These are phyloP conservation scores for Cryphonectria nitschkei DNA, from an alignment of 2,329 filamentous ascomycete species.

Conservation along the genomic window DNA sequence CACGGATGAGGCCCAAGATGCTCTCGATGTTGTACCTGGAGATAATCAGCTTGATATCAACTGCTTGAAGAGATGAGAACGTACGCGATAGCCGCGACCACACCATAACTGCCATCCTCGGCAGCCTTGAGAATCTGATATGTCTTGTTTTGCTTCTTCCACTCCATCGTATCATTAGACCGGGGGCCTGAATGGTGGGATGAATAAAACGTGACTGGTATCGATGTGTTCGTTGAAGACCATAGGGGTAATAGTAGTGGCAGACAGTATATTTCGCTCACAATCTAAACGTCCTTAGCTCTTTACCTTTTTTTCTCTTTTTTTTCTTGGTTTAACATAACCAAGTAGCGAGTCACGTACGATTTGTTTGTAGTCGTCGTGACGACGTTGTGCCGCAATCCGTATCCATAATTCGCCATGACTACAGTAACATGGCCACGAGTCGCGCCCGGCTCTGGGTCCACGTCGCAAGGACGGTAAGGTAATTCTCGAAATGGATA, in stretches of 20 bases:
- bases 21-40: conserved; percentile 65
- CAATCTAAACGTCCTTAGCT: not conserved
- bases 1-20: conserved; percentile 54
- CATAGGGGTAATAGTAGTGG: not conserved
- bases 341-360: not conserved
- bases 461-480: not conserved
- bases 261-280: not conserved
- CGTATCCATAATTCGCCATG: not conserved
- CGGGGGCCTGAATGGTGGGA: not conserved
- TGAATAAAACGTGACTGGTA: not conserved
- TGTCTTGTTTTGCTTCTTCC: conserved; percentile 26
- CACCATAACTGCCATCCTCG: conserved; percentile 24
- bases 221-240: not conserved
- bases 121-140: conserved; percentile 27
- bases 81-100: conserved; percentile 25
- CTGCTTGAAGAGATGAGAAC: not conserved
- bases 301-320: not conserved
- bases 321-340: not conserved
- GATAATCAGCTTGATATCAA: not conserved
- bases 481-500: not conserved
- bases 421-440: not conserved
- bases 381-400: not conserved
- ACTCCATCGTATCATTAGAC: conserved; percentile 20
- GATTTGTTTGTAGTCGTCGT: not conserved
- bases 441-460: not conserved